Evolutionary conservation across 2,329 filamentous ascomycete species (phyloP).

Genomic region (Myriangium duriaei): DNA sequence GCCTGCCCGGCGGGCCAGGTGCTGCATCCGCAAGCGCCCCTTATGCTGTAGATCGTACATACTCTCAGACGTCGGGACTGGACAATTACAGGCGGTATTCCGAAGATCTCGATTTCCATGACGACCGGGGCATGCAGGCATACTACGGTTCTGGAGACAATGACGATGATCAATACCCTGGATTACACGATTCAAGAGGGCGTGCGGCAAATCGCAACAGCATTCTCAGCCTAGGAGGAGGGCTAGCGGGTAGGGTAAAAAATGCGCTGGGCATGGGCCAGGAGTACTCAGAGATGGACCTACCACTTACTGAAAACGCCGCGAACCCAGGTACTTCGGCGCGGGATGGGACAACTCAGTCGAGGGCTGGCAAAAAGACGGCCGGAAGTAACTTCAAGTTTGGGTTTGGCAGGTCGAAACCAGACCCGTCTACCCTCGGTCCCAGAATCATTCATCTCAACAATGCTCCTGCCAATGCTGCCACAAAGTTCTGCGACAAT

Average conservation of each 20-base stretch:
- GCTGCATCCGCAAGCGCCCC: conserved; percentile 26
- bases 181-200: conserved; percentile 36
- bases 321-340: conserved; percentile 28
- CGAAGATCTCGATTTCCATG: conserved; percentile 68
- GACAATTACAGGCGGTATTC: conserved; percentile 88
- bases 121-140: conserved; percentile 50
- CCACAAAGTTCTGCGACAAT: conserved; percentile 88
- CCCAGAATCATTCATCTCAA: conserved; percentile 91
- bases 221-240: conserved; percentile 74
- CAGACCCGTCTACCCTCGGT: conserved; percentile 80
- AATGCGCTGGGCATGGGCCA: conserved; percentile 77
- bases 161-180: conserved; percentile 42
- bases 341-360: conserved; percentile 11
- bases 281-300: conserved; percentile 94
- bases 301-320: conserved; percentile 70
- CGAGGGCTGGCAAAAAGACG: conserved; percentile 33
- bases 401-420: conserved; percentile 71
- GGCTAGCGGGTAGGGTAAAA: conserved; percentile 75
- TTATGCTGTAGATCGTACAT: conserved; percentile 34
- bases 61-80: conserved; percentile 68
- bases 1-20: conserved; percentile 33
- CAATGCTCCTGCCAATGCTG: conserved; percentile 82
- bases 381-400: conserved; percentile 79
- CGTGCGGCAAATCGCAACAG: conserved; percentile 60
- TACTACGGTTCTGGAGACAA: conserved; percentile 62